Conservation (phyloP, 176 grass and related monocot genomes). For the Coix lacrymajobi region DNA sequence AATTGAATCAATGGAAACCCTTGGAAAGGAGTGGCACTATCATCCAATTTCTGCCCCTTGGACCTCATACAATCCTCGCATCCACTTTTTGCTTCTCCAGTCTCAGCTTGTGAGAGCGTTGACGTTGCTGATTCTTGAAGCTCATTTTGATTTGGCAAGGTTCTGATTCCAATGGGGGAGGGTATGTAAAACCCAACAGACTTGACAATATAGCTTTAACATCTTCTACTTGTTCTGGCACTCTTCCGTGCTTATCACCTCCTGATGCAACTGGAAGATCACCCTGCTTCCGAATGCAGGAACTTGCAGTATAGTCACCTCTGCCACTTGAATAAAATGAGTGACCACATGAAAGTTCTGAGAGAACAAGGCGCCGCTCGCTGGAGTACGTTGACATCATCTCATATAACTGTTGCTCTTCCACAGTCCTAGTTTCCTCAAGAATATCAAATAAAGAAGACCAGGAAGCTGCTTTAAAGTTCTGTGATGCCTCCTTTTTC, state of each 20-base stretch:
- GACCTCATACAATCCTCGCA: conserved; percentile 84
- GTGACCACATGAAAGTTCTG: conserved; percentile 52
- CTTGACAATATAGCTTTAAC: conserved; percentile 66
- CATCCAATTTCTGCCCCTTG: conserved; percentile 74
- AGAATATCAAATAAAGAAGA: conserved; percentile 72
- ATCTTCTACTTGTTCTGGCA: conserved; percentile 58
- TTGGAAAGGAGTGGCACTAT: conserved; percentile 47
- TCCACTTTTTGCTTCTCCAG: conserved; percentile 46
- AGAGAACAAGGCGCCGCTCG: conserved; percentile 82
- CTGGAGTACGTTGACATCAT: conserved; percentile 69
- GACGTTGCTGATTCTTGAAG: conserved; percentile 53
- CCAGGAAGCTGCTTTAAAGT: conserved; percentile 86
- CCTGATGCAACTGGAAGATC: conserved; percentile 35
- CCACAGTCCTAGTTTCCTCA: conserved; percentile 60
- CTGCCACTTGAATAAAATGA: conserved; percentile 38
- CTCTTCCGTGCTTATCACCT: conserved; percentile 46
- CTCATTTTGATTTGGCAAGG: conserved; percentile 50
- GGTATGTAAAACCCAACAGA: conserved; percentile 60
- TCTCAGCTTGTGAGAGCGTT: conserved; percentile 59
- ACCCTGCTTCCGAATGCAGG: conserved; percentile 39
- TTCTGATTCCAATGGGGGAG: conserved; percentile 40
- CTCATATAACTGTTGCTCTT: conserved; percentile 58
- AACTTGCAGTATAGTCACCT: conserved; percentile 35
- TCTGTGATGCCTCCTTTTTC: conserved; percentile 75
- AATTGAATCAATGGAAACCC: conserved; percentile 55